phyloP scores from a whole-genome alignment of 2,329 filamentous ascomycete genomes.

The Chrysosporium keratinophilum region DNA sequence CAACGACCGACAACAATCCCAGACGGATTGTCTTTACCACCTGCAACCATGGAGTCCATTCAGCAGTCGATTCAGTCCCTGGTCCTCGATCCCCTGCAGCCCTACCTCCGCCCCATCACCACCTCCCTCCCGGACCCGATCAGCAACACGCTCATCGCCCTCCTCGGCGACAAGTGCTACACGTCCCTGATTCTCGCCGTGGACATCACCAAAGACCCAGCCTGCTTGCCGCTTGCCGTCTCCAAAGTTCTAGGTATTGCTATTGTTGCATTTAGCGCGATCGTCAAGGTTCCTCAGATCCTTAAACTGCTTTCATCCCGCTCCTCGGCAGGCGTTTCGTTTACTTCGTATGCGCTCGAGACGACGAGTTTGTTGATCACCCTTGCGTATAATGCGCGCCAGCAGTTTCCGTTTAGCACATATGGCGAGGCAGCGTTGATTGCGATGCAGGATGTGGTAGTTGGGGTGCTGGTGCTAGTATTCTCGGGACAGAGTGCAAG shows the following conservation, averaged over 20 bases:
- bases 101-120: conserved; percentile 55
- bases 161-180: conserved; percentile 81
- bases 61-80: conserved; percentile 35
- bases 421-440: conserved; percentile 93
- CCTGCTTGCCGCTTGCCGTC: conserved; percentile 78
- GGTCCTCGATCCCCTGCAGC: conserved; percentile 36
- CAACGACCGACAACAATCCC: background rate
- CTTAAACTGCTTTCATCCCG: conserved; percentile 75
- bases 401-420: conserved; percentile 89
- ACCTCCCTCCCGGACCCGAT: conserved; percentile 64
- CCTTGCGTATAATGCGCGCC: conserved; percentile 83
- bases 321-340: conserved; percentile 74
- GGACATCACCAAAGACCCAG: conserved; percentile 58
- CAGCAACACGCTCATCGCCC: conserved; percentile 61
- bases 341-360: conserved; percentile 87
- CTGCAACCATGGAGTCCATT: conserved; percentile 31
- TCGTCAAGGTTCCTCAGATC: conserved; percentile 96
- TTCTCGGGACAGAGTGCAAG: conserved; percentile 60
- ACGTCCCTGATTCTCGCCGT: conserved; percentile 74
- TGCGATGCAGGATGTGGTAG: conserved; percentile 81
- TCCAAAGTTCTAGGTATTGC: conserved; percentile 88
- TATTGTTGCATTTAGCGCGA: conserved; percentile 78
- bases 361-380: conserved; percentile 78
- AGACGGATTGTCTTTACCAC: background rate
- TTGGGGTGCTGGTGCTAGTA: conserved; percentile 74